Conservation (phyloP, 2,329 filamentous ascomycete genomes). For the Proliferodiscus dingleyae region DNA sequence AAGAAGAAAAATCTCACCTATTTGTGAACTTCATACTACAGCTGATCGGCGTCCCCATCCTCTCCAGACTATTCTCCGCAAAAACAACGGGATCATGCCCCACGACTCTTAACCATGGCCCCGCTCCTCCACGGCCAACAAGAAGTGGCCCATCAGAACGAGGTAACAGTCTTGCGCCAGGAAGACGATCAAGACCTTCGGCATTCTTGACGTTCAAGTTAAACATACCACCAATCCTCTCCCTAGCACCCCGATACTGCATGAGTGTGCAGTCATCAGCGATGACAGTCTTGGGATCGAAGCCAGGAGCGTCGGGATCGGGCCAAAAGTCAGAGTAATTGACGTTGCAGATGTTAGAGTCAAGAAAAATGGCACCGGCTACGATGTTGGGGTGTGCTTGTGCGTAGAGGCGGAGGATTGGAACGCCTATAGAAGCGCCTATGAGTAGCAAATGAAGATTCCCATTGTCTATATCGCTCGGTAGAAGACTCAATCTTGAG, state of each 20-base stretch:
- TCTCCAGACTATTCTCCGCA: constrained; percentile 28
- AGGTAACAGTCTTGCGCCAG: constrained; percentile 25
- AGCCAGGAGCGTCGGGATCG: constrained; percentile 25
- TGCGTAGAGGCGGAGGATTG: constrained; percentile 30
- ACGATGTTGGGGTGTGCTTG: constrained; percentile 25
- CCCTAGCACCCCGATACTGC: constrained; percentile 28
- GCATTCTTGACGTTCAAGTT: constrained; percentile 27
- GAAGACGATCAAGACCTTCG: constrained; percentile 29
- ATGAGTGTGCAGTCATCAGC: constrained; percentile 27
- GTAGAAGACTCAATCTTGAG: constrained; percentile 9
- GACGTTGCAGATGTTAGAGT: constrained; percentile 32
- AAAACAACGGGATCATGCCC: constrained; percentile 32
- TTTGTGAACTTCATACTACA: constrained; percentile 30
- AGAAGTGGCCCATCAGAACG: constrained; percentile 27
- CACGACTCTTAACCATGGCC: constrained; percentile 29
- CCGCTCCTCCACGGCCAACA: constrained; percentile 22
- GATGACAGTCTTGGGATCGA: constrained; percentile 21
- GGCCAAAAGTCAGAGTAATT: constrained; percentile 29
- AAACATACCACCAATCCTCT: constrained; percentile 27
- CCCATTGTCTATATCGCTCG: constrained; percentile 6
- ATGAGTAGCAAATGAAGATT: constrained; percentile 25
- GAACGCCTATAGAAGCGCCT: constrained; percentile 31
- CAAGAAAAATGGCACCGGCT: constrained; percentile 30
- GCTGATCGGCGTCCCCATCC: constrained; percentile 30
- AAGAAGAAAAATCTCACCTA: constrained; percentile 23